phyloP scores from a whole-genome alignment of 2,329 filamentous ascomycete species.

The Hysterium pulicare region DNA sequence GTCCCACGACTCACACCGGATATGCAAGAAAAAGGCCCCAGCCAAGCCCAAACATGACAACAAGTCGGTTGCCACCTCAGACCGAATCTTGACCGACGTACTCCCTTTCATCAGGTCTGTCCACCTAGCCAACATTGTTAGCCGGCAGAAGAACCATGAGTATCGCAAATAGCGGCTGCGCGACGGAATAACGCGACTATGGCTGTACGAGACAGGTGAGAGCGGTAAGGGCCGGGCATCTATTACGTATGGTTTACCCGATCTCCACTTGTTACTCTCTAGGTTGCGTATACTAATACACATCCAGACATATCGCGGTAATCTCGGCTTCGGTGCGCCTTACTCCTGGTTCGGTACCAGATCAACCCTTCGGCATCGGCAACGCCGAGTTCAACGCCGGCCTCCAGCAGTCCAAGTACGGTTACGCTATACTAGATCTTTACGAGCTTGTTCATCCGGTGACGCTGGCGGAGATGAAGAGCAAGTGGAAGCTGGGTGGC shows the following conservation, averaged over 20 bases:
- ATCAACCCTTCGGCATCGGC: not conserved
- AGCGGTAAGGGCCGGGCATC: not conserved
- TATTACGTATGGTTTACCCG: not conserved
- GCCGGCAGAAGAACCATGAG: not conserved
- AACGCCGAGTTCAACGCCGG: slow-evolving; percentile 1
- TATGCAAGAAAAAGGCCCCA: not conserved
- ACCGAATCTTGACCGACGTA: not conserved
- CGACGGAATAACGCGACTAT: not conserved
- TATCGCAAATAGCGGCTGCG: slow-evolving; percentile 1
- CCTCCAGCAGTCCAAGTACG: not conserved
- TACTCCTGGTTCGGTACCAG: not conserved
- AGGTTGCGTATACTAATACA: not conserved
- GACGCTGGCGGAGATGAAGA: slow-evolving; percentile 1
- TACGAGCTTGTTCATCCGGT: not conserved
- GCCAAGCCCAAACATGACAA: not conserved
- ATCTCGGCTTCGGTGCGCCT: not conserved
- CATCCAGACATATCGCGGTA: not conserved
- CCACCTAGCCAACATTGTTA: not conserved
- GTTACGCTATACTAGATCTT: not conserved
- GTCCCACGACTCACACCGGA: not conserved
- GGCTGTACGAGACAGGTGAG: not conserved
- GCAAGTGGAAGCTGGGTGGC: slow-evolving; percentile 2
- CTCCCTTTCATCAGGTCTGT: not conserved
- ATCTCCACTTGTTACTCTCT: not conserved
- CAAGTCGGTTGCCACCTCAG: not conserved